These are phyloP conservation scores for Vickermania spadyakhi DNA, from an alignment of 208 protist species.

Conservation along the genomic window DNA sequence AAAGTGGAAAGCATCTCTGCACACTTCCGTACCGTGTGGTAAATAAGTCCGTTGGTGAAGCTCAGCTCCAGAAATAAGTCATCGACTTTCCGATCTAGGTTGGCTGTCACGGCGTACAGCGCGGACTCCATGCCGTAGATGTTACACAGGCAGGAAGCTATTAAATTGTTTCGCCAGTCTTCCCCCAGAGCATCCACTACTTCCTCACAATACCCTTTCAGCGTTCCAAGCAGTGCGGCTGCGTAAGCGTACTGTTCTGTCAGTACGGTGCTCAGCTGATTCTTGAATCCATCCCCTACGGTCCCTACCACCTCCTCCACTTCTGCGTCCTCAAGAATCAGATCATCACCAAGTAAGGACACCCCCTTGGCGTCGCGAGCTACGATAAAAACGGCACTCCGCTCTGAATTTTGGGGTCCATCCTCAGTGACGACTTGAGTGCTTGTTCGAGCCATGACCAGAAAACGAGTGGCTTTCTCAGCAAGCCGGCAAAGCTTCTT, in stretches of 20 bases:
- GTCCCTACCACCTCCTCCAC: conserved; percentile 60
- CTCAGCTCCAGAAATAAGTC: conserved; percentile 77
- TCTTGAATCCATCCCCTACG: conserved; percentile 78
- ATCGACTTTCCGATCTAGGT: conserved; percentile 62
- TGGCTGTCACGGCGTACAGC: conserved; percentile 76
- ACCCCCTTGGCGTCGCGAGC: conserved; percentile 25
- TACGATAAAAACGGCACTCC: conserved; percentile 77
- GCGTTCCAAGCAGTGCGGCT: conserved; percentile 50
- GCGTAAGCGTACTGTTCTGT: conserved; percentile 82
- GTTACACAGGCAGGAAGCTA: conserved; percentile 42
- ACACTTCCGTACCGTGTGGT: conserved; percentile 35
- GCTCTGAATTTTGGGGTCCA: conserved; percentile 39
- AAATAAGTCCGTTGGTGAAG: conserved; percentile 57
- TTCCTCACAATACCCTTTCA: conserved; percentile 69
- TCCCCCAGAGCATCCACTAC: conserved; percentile 14
- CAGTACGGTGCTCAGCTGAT: conserved; percentile 73
- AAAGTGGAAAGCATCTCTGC: conserved; percentile 49
- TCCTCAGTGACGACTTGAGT: conserved; percentile 53
- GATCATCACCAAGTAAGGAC: conserved; percentile 18
- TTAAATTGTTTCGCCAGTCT: background rate
- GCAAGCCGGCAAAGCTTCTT: conserved; percentile 18
- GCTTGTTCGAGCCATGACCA: conserved; percentile 64
- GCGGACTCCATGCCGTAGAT: conserved; percentile 83
- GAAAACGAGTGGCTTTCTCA: conserved; percentile 55
- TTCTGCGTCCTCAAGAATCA: conserved; percentile 34